These are phyloP conservation scores for Fomes fomentarius DNA, from an alignment of 1,284 basidiomycete genomes.

Conservation along the genomic window DNA sequence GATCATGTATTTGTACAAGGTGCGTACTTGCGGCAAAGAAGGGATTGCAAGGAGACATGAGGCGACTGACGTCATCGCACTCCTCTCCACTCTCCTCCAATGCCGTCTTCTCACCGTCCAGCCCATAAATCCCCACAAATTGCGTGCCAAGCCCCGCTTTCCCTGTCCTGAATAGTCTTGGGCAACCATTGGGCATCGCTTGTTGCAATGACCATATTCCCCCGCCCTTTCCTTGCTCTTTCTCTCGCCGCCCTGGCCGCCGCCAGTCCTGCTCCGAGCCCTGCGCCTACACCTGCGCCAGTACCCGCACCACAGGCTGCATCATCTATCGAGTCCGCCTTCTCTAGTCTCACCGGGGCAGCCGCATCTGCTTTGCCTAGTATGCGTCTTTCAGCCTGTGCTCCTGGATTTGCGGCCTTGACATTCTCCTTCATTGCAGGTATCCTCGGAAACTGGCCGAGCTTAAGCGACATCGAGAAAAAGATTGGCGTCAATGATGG, in stretches of 20 bases:
- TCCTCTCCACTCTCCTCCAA: background rate
- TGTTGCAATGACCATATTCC: background rate
- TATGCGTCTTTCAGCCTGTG: slow-evolving; percentile 1
- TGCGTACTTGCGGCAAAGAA: too few species aligned
- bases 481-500: slow-evolving; percentile 22
- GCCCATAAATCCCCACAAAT: background rate
- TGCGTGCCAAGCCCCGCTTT: background rate
- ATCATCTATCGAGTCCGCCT: slow-evolving; percentile 21
- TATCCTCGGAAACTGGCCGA: slow-evolving; percentile 30
- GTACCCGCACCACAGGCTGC: slow-evolving; percentile 24
- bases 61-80: slow-evolving; percentile 2
- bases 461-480: slow-evolving; percentile 31
- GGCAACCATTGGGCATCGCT: background rate
- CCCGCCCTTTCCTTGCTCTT: slow-evolving; percentile 2
- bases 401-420: background rate
- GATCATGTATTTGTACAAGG: too few species aligned
- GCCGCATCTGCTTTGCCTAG: slow-evolving; percentile 28
- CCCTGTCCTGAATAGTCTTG: too few species aligned
- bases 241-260: slow-evolving; percentile 9
- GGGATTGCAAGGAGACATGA: background rate
- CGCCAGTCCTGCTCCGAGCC: slow-evolving; percentile 14
- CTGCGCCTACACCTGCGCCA: slow-evolving; percentile 20
- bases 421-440: slow-evolving; percentile 11
- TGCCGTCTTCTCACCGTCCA: background rate
- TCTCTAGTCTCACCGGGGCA: slow-evolving; percentile 27